Evolutionary conservation across 1,284 basidiomycete species (phyloP).

Genomic region (Trichosporon faecale): DNA sequence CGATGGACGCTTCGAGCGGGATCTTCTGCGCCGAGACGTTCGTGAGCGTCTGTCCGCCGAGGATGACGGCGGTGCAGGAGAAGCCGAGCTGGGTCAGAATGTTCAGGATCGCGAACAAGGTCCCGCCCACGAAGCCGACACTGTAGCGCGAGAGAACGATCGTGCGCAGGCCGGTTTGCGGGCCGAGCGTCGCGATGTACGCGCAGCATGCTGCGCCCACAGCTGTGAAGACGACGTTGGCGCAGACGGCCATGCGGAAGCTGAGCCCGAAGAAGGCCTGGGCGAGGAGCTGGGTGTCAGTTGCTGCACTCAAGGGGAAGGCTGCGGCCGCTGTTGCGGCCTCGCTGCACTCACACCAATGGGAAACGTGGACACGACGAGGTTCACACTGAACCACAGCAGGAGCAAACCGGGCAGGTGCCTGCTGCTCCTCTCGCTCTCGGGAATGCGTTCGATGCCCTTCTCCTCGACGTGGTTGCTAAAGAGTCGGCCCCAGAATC

Average conservation of each 20-base stretch:
- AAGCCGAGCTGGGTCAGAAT: conserved; percentile 58
- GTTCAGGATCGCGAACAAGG: conserved; percentile 61
- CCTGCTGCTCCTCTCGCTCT: conserved; percentile 29
- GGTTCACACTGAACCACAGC: conserved; percentile 40
- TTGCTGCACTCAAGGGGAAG: background rate
- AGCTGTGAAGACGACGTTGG: conserved; percentile 48
- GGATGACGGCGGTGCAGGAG: conserved; percentile 46
- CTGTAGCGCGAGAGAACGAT: conserved; percentile 56
- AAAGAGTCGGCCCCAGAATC: conserved; percentile 21
- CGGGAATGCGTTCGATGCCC: conserved; percentile 39
- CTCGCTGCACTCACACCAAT: conserved; percentile 52
- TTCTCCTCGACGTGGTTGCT: conserved; percentile 36
- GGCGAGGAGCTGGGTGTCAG: conserved; percentile 52
- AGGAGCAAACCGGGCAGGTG: conserved; percentile 34
- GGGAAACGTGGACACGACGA: conserved; percentile 59
- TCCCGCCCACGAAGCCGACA: conserved; percentile 60
- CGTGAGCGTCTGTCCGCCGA: conserved; percentile 53
- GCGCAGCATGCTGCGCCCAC: conserved; percentile 52
- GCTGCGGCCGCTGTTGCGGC: background rate
- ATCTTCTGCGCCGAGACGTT: conserved; percentile 49
- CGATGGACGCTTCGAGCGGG: conserved; percentile 52
- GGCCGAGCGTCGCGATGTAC: conserved; percentile 63
- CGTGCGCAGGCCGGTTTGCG: conserved; percentile 61
- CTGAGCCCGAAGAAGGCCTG: conserved; percentile 59
- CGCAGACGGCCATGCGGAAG: conserved; percentile 52